Evolutionary conservation across 1,139 yeast genomes (phyloP).

Genomic region (Tardiomyces depauwii): DNA sequence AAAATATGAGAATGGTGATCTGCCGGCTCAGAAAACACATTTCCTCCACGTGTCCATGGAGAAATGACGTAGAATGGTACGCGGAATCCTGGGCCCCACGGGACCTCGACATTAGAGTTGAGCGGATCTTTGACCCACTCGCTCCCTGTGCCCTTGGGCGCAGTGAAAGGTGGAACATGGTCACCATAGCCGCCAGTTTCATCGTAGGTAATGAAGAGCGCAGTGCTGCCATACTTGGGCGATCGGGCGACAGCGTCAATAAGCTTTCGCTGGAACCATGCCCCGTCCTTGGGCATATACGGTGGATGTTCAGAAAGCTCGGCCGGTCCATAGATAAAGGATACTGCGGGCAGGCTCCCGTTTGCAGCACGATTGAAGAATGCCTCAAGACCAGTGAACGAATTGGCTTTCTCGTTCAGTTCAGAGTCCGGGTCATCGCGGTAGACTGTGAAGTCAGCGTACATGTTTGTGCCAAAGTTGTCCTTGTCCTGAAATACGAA

Average conservation of each 20-base stretch:
- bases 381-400: conserved; percentile 9
- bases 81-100: conserved; percentile 11
- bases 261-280: conserved; percentile 11
- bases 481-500: conserved; percentile 9
- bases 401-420: conserved; percentile 8
- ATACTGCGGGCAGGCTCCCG: conserved; percentile 8
- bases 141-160: conserved; percentile 9
- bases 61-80: conserved; percentile 11
- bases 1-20: conserved; percentile 15
- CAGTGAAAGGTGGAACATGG: conserved; percentile 13
- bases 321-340: conserved; percentile 13
- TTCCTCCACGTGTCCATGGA: conserved; percentile 16
- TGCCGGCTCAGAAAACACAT: conserved; percentile 15
- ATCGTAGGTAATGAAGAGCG: conserved; percentile 13
- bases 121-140: conserved; percentile 10
- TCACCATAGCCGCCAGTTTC: conserved; percentile 19
- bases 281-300: conserved; percentile 12
- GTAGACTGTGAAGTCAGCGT: conserved; percentile 6
- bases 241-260: conserved; percentile 11
- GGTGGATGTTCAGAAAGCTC: conserved; percentile 17
- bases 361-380: conserved; percentile 8
- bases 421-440: conserved; percentile 2
- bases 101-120: conserved; percentile 4
- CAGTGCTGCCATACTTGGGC: conserved; percentile 12
- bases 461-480: conserved; percentile 7